phyloP scores from a whole-genome alignment of 2,329 filamentous ascomycete species.

The Madurella fahalii region DNA sequence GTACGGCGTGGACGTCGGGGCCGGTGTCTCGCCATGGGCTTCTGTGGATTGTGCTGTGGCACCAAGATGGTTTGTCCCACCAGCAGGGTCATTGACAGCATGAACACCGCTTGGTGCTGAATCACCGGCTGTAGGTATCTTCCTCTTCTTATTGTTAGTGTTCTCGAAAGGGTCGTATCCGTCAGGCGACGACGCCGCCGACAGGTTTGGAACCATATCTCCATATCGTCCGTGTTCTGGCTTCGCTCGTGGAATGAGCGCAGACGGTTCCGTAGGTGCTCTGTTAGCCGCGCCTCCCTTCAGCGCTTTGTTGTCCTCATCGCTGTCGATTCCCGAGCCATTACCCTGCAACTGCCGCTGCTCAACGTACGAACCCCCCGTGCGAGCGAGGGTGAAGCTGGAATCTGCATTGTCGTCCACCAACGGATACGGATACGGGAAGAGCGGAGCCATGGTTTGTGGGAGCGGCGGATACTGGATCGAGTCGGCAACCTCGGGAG shows the following conservation, averaged over 20 bases:
- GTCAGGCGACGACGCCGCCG: conserved; percentile 68
- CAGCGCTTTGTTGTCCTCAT: conserved; percentile 52
- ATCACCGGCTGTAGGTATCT: conserved; percentile 86
- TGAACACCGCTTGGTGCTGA: conserved; percentile 47
- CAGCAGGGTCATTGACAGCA: conserved; percentile 32
- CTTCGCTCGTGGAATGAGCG: conserved; percentile 41
- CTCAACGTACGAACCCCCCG: conserved; percentile 27
- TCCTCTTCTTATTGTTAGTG: conserved; percentile 97
- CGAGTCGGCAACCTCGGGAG: conserved; percentile 75
- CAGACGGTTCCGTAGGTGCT: conserved; percentile 44
- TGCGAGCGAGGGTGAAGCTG: conserved; percentile 27
- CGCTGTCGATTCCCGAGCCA: conserved; percentile 54
- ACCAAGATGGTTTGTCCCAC: conserved; percentile 30
- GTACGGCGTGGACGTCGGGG: conserved; percentile 33
- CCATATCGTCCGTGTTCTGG: conserved; percentile 43
- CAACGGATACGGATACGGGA: conserved; percentile 65
- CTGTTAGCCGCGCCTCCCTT: conserved; percentile 43
- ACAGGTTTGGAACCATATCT: conserved; percentile 56
- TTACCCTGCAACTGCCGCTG: conserved; percentile 46
- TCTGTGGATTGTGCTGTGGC: conserved; percentile 34
- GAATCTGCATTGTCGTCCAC: conserved; percentile 44
- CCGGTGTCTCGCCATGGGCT: conserved; percentile 30
- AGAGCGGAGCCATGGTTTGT: conserved; percentile 67
- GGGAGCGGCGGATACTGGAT: conserved; percentile 78
- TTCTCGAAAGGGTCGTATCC: conserved; percentile 98